Evolutionary conservation across 352 stramenopile genomes (phyloP).

Genomic region (Pythium utonaiense): DNA sequence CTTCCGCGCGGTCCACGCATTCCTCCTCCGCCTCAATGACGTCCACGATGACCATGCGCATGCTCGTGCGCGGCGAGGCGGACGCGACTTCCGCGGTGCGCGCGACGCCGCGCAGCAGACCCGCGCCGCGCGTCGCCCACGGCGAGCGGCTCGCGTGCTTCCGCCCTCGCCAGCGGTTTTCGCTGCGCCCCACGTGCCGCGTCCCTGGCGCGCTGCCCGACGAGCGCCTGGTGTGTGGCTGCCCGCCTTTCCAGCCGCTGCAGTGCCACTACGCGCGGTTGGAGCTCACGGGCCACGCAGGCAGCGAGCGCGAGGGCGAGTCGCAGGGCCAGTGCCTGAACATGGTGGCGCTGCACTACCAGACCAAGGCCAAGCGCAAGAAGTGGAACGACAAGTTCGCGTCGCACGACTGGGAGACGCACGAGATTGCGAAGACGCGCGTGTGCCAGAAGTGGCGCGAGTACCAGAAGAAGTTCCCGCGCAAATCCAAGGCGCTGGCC

Average conservation of each 20-base stretch:
- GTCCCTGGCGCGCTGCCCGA: background rate
- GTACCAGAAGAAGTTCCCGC: constrained; percentile 52
- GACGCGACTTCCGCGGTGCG: background rate
- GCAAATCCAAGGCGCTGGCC: constrained; percentile 7
- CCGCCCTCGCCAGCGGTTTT: constrained; percentile 54
- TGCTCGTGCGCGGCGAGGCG: background rate
- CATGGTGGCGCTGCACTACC: constrained; percentile 4
- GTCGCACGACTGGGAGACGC: constrained; percentile 43
- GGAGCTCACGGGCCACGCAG: background rate
- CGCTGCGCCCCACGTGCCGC: constrained; percentile 10
- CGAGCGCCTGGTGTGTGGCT: constrained; percentile 15
- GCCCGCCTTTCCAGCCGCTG: constrained; percentile 13
- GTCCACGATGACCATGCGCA: constrained; percentile 6
- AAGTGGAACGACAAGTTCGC: constrained; percentile 66
- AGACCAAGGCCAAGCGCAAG: constrained; percentile 20
- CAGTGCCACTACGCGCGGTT: constrained; percentile 12
- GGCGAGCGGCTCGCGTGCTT: constrained; percentile 61
- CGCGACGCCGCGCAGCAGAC: background rate
- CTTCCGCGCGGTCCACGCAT: background rate
- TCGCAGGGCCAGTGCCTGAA: background rate
- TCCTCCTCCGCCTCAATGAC: too few species aligned
- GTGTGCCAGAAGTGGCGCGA: constrained; percentile 74
- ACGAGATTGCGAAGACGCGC: constrained; percentile 19
- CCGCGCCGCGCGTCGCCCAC: constrained; percentile 19
- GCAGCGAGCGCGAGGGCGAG: background rate